phyloP scores from a whole-genome alignment of 2,329 filamentous ascomycete species.

The Fusarium hostae region DNA sequence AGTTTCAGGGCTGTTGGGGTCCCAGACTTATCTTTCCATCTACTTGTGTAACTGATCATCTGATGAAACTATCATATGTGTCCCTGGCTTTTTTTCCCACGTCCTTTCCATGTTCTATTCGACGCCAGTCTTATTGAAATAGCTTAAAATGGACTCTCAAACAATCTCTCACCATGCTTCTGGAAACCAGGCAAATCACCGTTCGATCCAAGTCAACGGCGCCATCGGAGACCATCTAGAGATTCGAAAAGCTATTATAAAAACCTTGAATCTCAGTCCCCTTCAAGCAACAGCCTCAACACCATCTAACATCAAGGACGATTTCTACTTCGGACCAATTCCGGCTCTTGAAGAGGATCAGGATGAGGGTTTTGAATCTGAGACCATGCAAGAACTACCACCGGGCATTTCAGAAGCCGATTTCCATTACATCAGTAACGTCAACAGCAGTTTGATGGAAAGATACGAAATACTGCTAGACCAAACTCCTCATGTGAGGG shows the following conservation, averaged over 20 bases:
- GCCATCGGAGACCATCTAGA: neutral
- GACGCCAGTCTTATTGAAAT: neutral
- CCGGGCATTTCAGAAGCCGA: neutral
- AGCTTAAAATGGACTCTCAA: neutral
- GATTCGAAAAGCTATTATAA: neutral
- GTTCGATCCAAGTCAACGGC: neutral
- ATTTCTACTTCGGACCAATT: conserved; percentile 3
- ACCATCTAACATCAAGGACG: neutral
- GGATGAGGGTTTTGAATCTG: neutral
- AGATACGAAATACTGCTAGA: neutral
- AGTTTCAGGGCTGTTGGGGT: neutral
- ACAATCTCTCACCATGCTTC: neutral
- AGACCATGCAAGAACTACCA: neutral
- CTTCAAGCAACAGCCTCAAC: neutral
- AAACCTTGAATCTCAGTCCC: neutral
- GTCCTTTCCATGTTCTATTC: neutral
- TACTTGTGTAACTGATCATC: neutral
- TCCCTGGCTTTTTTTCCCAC: neutral
- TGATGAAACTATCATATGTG: neutral
- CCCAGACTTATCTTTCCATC: neutral
- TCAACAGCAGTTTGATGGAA: neutral
- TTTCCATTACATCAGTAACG: neutral
- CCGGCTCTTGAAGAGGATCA: conserved; percentile 1
- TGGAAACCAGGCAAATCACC: neutral
- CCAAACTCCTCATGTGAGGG: neutral